Evolutionary conservation across 257 asterid genomes (phyloP).

Genomic region (Euphrasia confusa): DNA sequence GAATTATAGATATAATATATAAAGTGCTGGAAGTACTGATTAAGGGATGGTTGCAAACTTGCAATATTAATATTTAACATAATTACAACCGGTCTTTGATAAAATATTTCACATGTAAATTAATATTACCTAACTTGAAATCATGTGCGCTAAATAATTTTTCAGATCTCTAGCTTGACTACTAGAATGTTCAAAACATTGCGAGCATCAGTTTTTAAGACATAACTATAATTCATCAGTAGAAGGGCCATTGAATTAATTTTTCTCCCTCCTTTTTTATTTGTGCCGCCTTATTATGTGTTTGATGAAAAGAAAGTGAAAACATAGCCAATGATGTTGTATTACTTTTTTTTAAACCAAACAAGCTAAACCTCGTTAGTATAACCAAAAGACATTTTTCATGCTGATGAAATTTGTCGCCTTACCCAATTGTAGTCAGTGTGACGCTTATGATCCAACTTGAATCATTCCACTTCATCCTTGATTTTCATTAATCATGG

Average conservation of each 20-base stretch:
- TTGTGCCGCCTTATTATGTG: background rate
- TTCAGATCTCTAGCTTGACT: background rate
- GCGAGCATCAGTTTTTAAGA: background rate
- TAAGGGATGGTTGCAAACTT: constrained; percentile 5
- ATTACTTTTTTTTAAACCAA: constrained; percentile 1
- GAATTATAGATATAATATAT: constrained; percentile 5
- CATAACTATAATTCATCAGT: background rate
- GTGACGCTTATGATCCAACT: background rate
- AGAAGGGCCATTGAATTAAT: background rate
- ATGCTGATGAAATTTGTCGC: background rate
- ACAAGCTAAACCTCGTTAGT: background rate
- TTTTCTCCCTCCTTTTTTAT: background rate
- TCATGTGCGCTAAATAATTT: constrained; percentile 3
- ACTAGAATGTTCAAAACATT: background rate
- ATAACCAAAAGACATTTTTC: background rate
- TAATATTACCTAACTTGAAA: constrained; percentile 10
- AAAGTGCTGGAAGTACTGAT: constrained; percentile 13
- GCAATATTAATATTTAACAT: background rate
- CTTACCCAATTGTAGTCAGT: background rate
- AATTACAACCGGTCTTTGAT: background rate
- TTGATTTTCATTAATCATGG: background rate
- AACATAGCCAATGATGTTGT: background rate
- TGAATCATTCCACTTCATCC: constrained; percentile 1
- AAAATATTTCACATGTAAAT: background rate
- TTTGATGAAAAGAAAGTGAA: background rate